phyloP scores from a whole-genome alignment of 441 rosid genomes.

The Adansonia grandidieri region DNA sequence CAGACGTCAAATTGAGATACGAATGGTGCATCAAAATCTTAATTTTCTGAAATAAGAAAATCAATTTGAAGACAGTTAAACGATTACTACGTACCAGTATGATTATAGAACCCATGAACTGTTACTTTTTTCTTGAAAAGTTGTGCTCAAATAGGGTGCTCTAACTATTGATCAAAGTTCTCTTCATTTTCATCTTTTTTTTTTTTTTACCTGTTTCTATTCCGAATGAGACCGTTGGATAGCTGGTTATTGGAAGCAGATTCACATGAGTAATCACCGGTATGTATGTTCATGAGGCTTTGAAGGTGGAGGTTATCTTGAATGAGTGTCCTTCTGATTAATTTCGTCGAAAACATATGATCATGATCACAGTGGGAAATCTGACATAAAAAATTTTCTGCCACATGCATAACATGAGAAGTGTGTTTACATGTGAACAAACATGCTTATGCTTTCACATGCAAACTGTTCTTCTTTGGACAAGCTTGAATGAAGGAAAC shows the following conservation, averaged over 20 bases:
- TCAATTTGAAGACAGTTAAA: not conserved
- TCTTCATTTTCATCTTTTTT: not conserved
- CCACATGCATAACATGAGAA: not conserved
- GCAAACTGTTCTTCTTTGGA: not conserved
- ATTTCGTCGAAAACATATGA: not conserved
- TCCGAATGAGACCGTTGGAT: not conserved
- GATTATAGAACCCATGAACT: not conserved
- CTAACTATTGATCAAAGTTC: not conserved
- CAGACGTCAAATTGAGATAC: not conserved
- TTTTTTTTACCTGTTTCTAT: not conserved
- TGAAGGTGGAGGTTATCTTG: not conserved
- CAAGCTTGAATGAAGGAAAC: not conserved
- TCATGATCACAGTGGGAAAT: not conserved
- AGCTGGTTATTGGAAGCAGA: not conserved
- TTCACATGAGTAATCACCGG: not conserved
- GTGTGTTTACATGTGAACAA: not conserved
- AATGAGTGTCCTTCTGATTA: not conserved
- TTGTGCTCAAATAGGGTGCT: not conserved
- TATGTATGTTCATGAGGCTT: not conserved
- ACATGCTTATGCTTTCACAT: not conserved
- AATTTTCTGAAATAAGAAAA: not conserved
- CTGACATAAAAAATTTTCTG: not conserved
- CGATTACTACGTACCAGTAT: not conserved
- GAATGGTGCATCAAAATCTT: not conserved
- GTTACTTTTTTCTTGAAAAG: not conserved